Evolutionary conservation across 139 green algal genomes (phyloP).

Genomic region (Chlorella ohadii): DNA sequence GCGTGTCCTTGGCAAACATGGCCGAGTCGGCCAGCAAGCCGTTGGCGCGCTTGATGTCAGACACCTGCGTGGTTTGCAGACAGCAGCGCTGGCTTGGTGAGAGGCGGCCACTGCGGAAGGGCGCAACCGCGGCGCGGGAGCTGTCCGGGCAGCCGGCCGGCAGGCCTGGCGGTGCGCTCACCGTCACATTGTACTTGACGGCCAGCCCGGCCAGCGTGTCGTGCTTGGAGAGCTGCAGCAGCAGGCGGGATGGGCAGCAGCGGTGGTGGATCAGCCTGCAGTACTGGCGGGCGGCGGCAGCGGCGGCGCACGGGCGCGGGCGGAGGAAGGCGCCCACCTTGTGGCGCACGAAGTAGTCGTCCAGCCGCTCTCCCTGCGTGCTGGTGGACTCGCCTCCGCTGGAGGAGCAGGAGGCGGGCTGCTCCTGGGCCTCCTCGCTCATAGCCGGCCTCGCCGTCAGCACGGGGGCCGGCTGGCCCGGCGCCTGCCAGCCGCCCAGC

Average conservation of each 20-base stretch:
- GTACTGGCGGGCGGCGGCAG: neutral
- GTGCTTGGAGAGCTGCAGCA: constrained; percentile 76
- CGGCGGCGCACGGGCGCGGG: neutral
- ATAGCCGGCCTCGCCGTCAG: neutral
- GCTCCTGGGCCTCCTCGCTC: constrained; percentile 10
- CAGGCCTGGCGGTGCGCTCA: too few species aligned
- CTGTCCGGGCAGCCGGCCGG: too few species aligned
- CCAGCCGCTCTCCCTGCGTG: neutral
- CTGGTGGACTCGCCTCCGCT: constrained; percentile 14
- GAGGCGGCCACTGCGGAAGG: too few species aligned
- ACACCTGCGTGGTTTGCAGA: constrained; percentile 62
- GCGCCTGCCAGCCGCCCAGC: neutral
- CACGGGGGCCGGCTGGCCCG: too few species aligned
- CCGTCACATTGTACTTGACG: constrained; percentile 82
- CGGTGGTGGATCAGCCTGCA: neutral
- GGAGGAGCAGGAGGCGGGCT: neutral
- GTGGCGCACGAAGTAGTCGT: constrained; percentile 39
- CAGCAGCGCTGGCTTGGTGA: neutral
- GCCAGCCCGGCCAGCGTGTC: constrained; percentile 89
- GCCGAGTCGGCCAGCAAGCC: constrained; percentile 81
- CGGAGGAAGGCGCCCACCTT: neutral
- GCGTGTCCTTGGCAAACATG: constrained; percentile 77
- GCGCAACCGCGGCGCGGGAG: too few species aligned
- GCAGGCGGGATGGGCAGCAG: neutral
- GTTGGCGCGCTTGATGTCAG: constrained; percentile 89